A percentile compares a stretch with the other conserved stretches of the same genome.
phyloP scores from a whole-genome alignment of 352 stramenopile species.

The Phytophthora cryptogea region DNA sequence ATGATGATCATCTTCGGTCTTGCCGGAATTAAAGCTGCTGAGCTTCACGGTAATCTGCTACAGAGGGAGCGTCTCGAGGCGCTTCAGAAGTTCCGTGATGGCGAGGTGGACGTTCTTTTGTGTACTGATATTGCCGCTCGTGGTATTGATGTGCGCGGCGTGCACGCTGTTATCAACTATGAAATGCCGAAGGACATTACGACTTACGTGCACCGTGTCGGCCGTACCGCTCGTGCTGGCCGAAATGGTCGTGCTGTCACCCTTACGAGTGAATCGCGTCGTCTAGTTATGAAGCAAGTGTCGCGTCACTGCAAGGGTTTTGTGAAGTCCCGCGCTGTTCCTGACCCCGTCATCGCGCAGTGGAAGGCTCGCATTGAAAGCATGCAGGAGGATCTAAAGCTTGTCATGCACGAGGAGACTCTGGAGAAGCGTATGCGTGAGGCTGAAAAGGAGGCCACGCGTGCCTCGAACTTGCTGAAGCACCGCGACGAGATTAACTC shows the following conservation, averaged over 20 bases:
- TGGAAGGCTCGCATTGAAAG: constrained; percentile 86
- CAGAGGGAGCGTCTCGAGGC: constrained; percentile 97
- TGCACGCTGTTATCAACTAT: constrained; percentile 99
- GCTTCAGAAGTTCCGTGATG: constrained; percentile 96
- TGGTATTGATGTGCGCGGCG: constrained; percentile 97
- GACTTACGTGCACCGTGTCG: constrained; percentile 99
- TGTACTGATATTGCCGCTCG: constrained; percentile 98
- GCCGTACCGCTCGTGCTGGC: constrained; percentile 97
- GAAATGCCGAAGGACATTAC: constrained; percentile 98
- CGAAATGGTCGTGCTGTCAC: constrained; percentile 91
- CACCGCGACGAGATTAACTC: constrained; percentile 91
- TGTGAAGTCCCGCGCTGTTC: constrained; percentile 91
- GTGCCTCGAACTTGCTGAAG: constrained; percentile 89
- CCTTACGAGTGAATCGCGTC: constrained; percentile 88
- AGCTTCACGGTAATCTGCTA: constrained; percentile 98
- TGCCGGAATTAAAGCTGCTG: constrained; percentile 95
- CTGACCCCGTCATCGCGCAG: constrained; percentile 85
- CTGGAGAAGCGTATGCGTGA: constrained; percentile 91
- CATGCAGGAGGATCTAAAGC: constrained; percentile 80
- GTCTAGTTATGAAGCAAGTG: constrained; percentile 95
- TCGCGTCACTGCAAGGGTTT: constrained; percentile 88
- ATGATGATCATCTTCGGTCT: constrained; percentile 97
- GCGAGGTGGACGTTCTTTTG: constrained; percentile 95
- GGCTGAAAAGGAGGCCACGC: constrained; percentile 89
- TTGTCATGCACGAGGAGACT: constrained; percentile 87